Evolutionary conservation across 2,329 filamentous ascomycete species (phyloP), one percentile per base, ranked within the genome.

Genomic region (Ceratocystiopsis brevicomis): DNA sequence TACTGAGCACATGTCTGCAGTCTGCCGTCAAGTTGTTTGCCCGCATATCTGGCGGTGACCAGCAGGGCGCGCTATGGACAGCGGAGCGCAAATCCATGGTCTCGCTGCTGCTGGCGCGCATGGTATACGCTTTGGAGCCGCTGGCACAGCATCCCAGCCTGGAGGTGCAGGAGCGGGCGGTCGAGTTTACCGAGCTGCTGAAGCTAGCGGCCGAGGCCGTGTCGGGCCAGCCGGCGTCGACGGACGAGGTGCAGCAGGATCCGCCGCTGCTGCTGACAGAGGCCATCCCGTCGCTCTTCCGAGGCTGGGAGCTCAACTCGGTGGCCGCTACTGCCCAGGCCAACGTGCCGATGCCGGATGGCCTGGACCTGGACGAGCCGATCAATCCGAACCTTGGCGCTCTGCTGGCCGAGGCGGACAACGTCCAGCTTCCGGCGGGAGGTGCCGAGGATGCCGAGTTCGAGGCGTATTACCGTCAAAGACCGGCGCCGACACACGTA

Each of bases 131-230:
- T 40, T 64, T 94, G 18, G 87, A 96, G 53, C 73, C 78, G 1
- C 61, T 96, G 15, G 76, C 78, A 0, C 68, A 78, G 37, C 85
- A 96, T 57, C 87, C 88, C 0, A 84, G 78, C 53, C 68, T 98
- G 1, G 90, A 98, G 56, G 86, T 98, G 4, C 90, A 98, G 60
- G 90, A 96, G 59, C 76, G 90, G 45, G 81, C 87, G 3, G 87
- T 95, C 1, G 87, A 95, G 56, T 92, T 94, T 52, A 71, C 86
- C 0, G 90, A 98, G 56, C 68, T 96, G 13, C 73, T 96, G 53
- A 85, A 85, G 46, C 67, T 98, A 38, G 85, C 84, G 2, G 76
- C 78, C 1, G 90, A 98, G 61, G 86, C 88, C 14, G 73, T 74
- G 3, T 71, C 76, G 10, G 76, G 69, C 1, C 81, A 87, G 48